Conservation (phyloP, 768 basidiomycete genomes). For the Termitomyces sp. region DNA sequence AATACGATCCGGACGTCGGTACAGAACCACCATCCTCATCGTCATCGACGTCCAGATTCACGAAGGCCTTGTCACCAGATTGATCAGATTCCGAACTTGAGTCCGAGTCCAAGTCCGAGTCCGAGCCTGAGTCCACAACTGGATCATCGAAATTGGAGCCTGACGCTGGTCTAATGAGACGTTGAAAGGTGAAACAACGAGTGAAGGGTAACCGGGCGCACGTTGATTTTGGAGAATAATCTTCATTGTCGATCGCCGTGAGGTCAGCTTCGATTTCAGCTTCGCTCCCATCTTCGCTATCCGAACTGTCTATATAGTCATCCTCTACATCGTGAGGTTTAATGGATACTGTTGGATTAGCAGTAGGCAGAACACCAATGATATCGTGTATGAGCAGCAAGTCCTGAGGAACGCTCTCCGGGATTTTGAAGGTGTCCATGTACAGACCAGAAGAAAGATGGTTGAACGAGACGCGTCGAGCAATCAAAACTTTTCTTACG, state of each 20-base stretch:
- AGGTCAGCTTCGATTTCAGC: slow-evolving; percentile 70
- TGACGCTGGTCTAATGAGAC: slow-evolving; percentile 10
- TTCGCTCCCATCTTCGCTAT: slow-evolving; percentile 54
- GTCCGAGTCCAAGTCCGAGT: slow-evolving; percentile 31
- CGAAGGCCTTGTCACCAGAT: slow-evolving; percentile 12
- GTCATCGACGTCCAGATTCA: slow-evolving; percentile 40
- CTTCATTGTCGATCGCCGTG: slow-evolving; percentile 32
- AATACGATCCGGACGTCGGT: slow-evolving; percentile 34
- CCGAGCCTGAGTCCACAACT: slow-evolving; percentile 17
- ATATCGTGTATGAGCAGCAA: slow-evolving; percentile 68
- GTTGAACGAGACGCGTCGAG: slow-evolving; percentile 10
- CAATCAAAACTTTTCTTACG: slow-evolving; percentile 5
- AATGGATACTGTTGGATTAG: neutral
- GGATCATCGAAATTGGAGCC: slow-evolving; percentile 2
- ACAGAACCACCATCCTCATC: slow-evolving; percentile 45
- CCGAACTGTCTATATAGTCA: slow-evolving; percentile 53
- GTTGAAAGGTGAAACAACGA: slow-evolving; percentile 3
- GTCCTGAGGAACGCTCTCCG: slow-evolving; percentile 64
- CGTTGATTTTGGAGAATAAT: slow-evolving; percentile 22
- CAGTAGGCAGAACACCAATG: slow-evolving; percentile 31
- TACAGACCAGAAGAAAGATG: neutral
- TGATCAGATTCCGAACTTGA: slow-evolving; percentile 30
- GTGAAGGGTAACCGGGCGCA: slow-evolving; percentile 12
- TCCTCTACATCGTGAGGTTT: slow-evolving; percentile 16
- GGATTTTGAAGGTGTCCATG: slow-evolving; percentile 53